Conservation (phyloP, 2,329 filamentous ascomycete genomes). For the Fusarium sp. region DNA sequence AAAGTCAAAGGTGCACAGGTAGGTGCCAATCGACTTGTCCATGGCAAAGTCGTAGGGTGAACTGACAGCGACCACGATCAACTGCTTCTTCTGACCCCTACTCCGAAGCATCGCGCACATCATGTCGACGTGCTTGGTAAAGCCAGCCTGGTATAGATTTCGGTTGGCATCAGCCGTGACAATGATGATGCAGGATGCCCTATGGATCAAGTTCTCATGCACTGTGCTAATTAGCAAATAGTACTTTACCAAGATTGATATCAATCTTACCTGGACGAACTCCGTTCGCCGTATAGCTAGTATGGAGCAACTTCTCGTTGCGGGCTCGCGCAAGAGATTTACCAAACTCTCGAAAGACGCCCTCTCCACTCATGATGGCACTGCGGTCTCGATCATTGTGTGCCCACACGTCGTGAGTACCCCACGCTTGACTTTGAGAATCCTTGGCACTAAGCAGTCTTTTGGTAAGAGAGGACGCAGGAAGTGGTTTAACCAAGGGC, state of each 20-base stretch:
- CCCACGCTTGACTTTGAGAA: constrained; percentile 47
- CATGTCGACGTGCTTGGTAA: constrained; percentile 96
- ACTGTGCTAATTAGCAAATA: constrained; percentile 55
- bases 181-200: constrained; percentile 88
- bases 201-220: constrained; percentile 91
- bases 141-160: constrained; percentile 92
- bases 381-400: constrained; percentile 67
- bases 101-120: constrained; percentile 87
- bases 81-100: constrained; percentile 83
- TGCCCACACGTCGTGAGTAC: constrained; percentile 64
- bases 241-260: too few species aligned
- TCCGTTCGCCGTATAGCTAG: constrained; percentile 94
- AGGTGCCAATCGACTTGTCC: constrained; percentile 89
- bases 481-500: constrained; percentile 90
- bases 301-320: constrained; percentile 88
- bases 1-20: constrained; percentile 96
- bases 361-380: constrained; percentile 88
- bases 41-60: constrained; percentile 97
- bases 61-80: constrained; percentile 92
- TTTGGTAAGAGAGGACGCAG: constrained; percentile 85
- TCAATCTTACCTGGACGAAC: constrained; percentile 73
- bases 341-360: constrained; percentile 90
- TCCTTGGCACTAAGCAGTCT: constrained; percentile 68
- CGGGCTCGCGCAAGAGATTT: constrained; percentile 86
- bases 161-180: constrained; percentile 94